These are phyloP conservation scores for Candida silvicultrix DNA, from an alignment of 805 yeast genomes.

Conservation along the genomic window DNA sequence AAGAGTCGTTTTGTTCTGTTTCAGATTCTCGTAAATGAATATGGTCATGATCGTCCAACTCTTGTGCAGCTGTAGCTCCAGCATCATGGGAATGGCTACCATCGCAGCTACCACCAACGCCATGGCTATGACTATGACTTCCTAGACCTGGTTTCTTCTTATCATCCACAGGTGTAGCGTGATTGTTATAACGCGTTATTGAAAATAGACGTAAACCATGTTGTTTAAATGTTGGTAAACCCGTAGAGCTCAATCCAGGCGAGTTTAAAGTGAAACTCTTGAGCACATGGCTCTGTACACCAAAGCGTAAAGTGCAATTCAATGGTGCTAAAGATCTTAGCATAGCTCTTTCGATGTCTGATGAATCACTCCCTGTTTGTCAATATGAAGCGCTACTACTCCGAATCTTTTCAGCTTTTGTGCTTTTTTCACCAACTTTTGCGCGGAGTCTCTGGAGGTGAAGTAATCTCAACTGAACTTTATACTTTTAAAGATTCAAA, in stretches of 20 bases:
- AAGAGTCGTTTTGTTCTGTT: constrained; percentile 33
- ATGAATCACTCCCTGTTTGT: no score
- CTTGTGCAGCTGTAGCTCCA: constrained; percentile 1
- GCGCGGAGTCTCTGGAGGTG: no score
- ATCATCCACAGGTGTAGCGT: background rate
- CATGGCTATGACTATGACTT: constrained; percentile 24
- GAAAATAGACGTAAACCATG: background rate
- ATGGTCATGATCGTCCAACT: constrained; percentile 29
- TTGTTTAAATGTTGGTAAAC: background rate
- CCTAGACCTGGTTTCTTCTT: background rate
- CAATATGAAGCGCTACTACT: no score
- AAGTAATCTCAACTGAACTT: no score
- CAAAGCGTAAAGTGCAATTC: no score
- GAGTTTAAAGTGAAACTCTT: no score
- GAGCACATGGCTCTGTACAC: no score
- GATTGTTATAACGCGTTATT: background rate
- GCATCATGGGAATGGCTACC: constrained; percentile 8
- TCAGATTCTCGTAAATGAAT: constrained; percentile 36
- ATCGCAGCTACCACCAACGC: constrained; percentile 7
- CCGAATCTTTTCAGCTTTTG: no score
- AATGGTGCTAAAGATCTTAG: no score
- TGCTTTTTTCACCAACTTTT: no score
- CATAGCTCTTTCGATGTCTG: no score
- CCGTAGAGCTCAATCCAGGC: background rate
- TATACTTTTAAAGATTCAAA: no score